Percentiles rank a stretch among this genome's conserved stretches.
Evolutionary conservation across 2,329 filamentous ascomycete genomes (phyloP).

Genomic region (Coniochaeta sp.): DNA sequence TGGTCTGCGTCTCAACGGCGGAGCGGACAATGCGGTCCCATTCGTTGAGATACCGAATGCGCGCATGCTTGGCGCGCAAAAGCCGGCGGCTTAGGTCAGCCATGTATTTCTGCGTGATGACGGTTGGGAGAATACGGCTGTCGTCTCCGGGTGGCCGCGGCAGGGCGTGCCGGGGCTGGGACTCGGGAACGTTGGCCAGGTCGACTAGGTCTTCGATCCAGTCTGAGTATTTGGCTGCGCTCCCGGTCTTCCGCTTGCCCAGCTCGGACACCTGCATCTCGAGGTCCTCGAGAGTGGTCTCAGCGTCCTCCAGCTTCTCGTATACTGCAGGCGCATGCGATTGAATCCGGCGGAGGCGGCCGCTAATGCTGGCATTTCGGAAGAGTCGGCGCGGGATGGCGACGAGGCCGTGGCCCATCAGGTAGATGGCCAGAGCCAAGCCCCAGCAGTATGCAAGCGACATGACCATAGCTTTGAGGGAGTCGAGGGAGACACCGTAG

Average conservation of each 20-base stretch:
- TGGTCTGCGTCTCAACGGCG: slow-evolving; percentile 68
- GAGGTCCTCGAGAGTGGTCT: slow-evolving; percentile 70
- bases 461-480: slow-evolving; percentile 82
- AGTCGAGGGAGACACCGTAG: slow-evolving; percentile 64
- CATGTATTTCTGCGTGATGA: slow-evolving; percentile 89
- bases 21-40: slow-evolving; percentile 75
- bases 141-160: neutral
- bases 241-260: slow-evolving; percentile 72
- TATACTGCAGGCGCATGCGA: slow-evolving; percentile 72
- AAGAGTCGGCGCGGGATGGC: slow-evolving; percentile 79
- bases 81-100: slow-evolving; percentile 82
- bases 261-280: slow-evolving; percentile 77
- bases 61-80: slow-evolving; percentile 73
- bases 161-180: slow-evolving; percentile 35
- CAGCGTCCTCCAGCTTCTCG: slow-evolving; percentile 81
- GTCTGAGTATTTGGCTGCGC: slow-evolving; percentile 68
- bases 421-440: slow-evolving; percentile 82
- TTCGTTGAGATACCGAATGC: slow-evolving; percentile 74
- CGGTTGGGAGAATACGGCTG: slow-evolving; percentile 53
- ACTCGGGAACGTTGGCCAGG: slow-evolving; percentile 62
- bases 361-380: slow-evolving; percentile 69
- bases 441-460: slow-evolving; percentile 93
- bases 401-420: slow-evolving; percentile 96
- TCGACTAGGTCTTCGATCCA: slow-evolving; percentile 96
- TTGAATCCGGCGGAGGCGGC: slow-evolving; percentile 68